Conservation (phyloP, 2,329 filamentous ascomycete genomes). For the Tolypocladium album region DNA sequence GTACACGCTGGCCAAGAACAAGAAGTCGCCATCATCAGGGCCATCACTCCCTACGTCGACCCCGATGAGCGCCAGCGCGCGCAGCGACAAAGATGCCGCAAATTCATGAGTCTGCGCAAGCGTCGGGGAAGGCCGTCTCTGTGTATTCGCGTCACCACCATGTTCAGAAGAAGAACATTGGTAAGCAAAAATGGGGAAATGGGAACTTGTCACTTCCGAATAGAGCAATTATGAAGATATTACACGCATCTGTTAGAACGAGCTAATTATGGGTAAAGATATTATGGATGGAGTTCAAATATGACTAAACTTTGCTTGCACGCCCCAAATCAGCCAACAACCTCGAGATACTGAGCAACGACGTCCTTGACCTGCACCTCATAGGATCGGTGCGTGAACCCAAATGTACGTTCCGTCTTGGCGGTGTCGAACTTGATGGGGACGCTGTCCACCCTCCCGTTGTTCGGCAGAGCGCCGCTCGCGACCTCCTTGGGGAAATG, state of each 20-base stretch:
- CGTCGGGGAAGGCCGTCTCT: neutral
- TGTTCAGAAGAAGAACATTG: neutral
- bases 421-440: slow-evolving; percentile 12
- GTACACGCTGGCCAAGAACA: slow-evolving; percentile 48
- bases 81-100: slow-evolving; percentile 74
- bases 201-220: neutral
- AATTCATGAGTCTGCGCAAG: slow-evolving; percentile 28
- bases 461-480: slow-evolving; percentile 4
- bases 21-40: slow-evolving; percentile 56
- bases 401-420: slow-evolving; percentile 20
- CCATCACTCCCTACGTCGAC: slow-evolving; percentile 55
- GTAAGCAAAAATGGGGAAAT: neutral
- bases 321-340: slow-evolving; percentile 3
- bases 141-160: neutral
- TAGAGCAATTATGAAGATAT: neutral
- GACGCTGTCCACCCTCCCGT: neutral
- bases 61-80: slow-evolving; percentile 74
- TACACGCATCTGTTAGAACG: neutral
- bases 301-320: neutral
- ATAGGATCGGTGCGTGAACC: slow-evolving; percentile 18
- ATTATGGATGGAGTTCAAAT: neutral
- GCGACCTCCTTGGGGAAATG: slow-evolving; percentile 3
- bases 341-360: slow-evolving; percentile 21
- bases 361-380: slow-evolving; percentile 23
- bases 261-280: neutral